phyloP scores from a whole-genome alignment of 2,329 filamentous ascomycete genomes.

The Fusarium keratoplasticum region DNA sequence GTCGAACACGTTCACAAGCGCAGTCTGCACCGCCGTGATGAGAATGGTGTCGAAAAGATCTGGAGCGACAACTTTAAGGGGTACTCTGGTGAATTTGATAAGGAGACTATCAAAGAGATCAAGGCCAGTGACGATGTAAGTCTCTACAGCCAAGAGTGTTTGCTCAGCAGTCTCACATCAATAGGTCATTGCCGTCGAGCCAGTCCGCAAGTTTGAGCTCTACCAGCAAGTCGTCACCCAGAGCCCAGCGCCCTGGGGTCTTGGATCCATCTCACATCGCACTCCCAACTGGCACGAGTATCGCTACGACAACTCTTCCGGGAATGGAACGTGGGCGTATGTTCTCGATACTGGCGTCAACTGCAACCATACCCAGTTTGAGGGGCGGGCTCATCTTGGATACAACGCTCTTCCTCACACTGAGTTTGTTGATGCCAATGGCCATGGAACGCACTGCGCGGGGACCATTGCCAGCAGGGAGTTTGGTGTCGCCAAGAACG shows the following conservation, averaged over 20 bases:
- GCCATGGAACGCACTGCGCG: slow-evolving; percentile 62
- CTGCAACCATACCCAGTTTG: slow-evolving; percentile 58
- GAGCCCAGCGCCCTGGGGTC: slow-evolving; percentile 55
- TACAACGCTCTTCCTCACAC: slow-evolving; percentile 50
- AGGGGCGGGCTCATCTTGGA: slow-evolving; percentile 54
- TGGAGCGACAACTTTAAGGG: slow-evolving; percentile 51
- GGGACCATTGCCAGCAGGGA: slow-evolving; percentile 58
- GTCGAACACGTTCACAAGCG: slow-evolving; percentile 48
- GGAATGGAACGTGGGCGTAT: slow-evolving; percentile 60
- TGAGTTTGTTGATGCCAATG: slow-evolving; percentile 51
- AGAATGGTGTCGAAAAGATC: slow-evolving; percentile 48
- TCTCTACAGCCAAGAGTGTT: not conserved
- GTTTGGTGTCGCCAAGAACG: slow-evolving; percentile 60
- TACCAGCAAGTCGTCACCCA: slow-evolving; percentile 49
- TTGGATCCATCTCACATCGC: slow-evolving; percentile 58
- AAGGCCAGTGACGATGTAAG: slow-evolving; percentile 54
- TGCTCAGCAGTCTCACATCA: not conserved
- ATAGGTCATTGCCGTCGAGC: slow-evolving; percentile 50
- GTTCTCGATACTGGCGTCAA: slow-evolving; percentile 67
- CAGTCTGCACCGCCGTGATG: slow-evolving; percentile 49
- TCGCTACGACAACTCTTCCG: slow-evolving; percentile 56
- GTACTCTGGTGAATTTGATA: slow-evolving; percentile 58
- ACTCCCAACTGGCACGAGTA: slow-evolving; percentile 51
- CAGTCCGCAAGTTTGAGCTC: slow-evolving; percentile 44
- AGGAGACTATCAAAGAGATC: slow-evolving; percentile 55